Evolutionary conservation across 495 filamentous ascomycete species (phyloP), one percentile per base, ranked within the genome.

Genomic region (Talaromyces trachyspermus): DNA sequence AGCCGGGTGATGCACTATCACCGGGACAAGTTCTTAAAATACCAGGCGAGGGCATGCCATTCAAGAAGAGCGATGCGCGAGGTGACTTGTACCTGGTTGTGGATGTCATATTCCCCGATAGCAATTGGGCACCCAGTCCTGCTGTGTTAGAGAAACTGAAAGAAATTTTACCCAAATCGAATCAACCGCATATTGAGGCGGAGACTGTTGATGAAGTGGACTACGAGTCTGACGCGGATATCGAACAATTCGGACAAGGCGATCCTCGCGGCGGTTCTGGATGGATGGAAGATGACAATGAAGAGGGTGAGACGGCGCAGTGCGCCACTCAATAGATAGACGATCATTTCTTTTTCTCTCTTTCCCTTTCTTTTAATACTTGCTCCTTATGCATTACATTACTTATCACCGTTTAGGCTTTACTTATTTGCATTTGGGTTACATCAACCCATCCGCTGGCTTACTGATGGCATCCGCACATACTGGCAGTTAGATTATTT

Each of bases 11-110:
- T 63, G 65, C 95, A 35, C 62, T 98, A 10, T 79, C 76, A 15
- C 88, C 91, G 2, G 83, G 79, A 12, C 86, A 97, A 54, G 77
- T 89, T 11, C 73, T 98, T 49, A 95, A 88, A 66, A 70, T 98
- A 4, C 59, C 72, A 4, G 88, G 86, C 24, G 92, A 98, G 63
- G 92, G 92, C 36, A 98, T 98, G 92, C 91, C 94, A 5, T 57
- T 78, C 49, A 96, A 96, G 74, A 81, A 82, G 50, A 83, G 80
- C 46, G 92, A 98, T 25, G 54, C 62, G 4, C 87, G 81, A 56
- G 92, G 92, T 12, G 89, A 97, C 56, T 72, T 98, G 6, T 98
- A 89, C 63, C 74, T 98, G 23, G 59, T 84, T 15, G 83, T 95
- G 46, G 83, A 95, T 56, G 72, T 98, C 51, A 80, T 88, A 36